A percentile compares a stretch with the other conserved stretches of the same genome.
Conservation (phyloP, 2,329 filamentous ascomycete genomes). For the Raffaelea ambrosiae region DNA sequence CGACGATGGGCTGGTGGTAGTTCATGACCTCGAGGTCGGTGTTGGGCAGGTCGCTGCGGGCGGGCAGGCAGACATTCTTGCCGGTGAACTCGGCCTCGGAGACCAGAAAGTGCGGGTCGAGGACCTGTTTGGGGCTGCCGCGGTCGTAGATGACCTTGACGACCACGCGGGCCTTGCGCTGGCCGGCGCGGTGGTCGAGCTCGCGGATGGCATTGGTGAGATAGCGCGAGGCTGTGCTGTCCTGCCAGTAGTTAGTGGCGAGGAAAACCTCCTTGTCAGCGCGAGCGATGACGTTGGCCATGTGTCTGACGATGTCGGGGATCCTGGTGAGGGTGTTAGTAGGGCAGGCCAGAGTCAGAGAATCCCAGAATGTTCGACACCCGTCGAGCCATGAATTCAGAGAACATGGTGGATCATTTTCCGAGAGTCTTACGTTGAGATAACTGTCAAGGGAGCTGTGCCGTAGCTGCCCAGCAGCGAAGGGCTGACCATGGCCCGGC, state of each 20-base stretch:
- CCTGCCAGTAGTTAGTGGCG: slow-evolving; percentile 69
- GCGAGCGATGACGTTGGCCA: slow-evolving; percentile 66
- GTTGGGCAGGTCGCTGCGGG: slow-evolving; percentile 57
- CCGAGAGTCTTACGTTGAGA: slow-evolving; percentile 39
- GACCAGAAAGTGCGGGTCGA: slow-evolving; percentile 58
- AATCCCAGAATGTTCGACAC: too few relatives aligned
- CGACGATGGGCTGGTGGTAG: slow-evolving; percentile 59
- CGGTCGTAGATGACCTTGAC: slow-evolving; percentile 72
- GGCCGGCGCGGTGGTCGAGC: slow-evolving; percentile 55
- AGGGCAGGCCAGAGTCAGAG: too few relatives aligned
- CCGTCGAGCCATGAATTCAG: too few relatives aligned
- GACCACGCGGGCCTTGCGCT: slow-evolving; percentile 46
- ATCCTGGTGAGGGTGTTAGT: slow-evolving; percentile 30
- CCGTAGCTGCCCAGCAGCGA: slow-evolving; percentile 47
- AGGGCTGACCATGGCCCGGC: slow-evolving; percentile 42
- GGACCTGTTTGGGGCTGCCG: slow-evolving; percentile 53
- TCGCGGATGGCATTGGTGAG: slow-evolving; percentile 62
- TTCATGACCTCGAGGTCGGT: slow-evolving; percentile 67
- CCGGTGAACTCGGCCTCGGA: slow-evolving; percentile 48
- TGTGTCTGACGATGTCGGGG: slow-evolving; percentile 64
- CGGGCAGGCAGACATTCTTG: slow-evolving; percentile 51
- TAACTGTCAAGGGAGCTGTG: slow-evolving; percentile 58
- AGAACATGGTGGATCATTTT: neutral
- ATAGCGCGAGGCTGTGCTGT: slow-evolving; percentile 57
- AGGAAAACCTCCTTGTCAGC: slow-evolving; percentile 66